Evolutionary conservation across 163 green algal species (phyloP), one percentile per base, ranked within the genome.

Genomic region (Scenedesmus sp.): DNA sequence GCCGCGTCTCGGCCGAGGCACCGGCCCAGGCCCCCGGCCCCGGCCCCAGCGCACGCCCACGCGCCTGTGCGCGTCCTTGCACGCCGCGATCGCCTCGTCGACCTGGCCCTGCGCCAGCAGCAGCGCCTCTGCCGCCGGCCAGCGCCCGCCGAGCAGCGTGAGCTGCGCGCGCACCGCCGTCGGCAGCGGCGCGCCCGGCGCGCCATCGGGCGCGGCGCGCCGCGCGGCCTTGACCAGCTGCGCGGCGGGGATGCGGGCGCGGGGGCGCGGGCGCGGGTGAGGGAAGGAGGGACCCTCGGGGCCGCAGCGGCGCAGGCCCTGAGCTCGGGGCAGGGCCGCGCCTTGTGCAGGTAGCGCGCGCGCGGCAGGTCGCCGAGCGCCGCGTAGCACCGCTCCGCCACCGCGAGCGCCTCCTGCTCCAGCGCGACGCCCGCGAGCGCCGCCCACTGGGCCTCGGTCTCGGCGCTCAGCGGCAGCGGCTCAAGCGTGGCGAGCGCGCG

Each of bases 371-470:
- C 84, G 3, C 92, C 92, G 28, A 96, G 48, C 4, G 90, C 88
- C 24, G 91, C 90, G 47, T 87, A 93, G 88, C 91, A 96, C 44
- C 88, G 87, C 83, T 94, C 87, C 20, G 91, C 90, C 31, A 94
- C 86, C n/a, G 82, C 70, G 45, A 95, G 85, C 28, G 73, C 65
- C 45, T 91, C 71, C 29, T 86, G 84, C 36, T 85, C 75, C 48
- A 96, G 78, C 3, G 92, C 90, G 15, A 86, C 62, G 20, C 83
- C 83, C 29, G 82, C 87, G 45, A 97, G 87, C 86, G 91, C 78
- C 60, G 86, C 86, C 92, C 92, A 95, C 74, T 94, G 91, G 20
- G 87, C 88, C 79, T 95, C 87, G 13, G 91, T 94, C 81, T 97
- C 91, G 28, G 89, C 75, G 2, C 82, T 94, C 3, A 92, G 80